Conservation (phyloP, 192 early-diverging fungal species). For the Rhizophagus sp. region DNA sequence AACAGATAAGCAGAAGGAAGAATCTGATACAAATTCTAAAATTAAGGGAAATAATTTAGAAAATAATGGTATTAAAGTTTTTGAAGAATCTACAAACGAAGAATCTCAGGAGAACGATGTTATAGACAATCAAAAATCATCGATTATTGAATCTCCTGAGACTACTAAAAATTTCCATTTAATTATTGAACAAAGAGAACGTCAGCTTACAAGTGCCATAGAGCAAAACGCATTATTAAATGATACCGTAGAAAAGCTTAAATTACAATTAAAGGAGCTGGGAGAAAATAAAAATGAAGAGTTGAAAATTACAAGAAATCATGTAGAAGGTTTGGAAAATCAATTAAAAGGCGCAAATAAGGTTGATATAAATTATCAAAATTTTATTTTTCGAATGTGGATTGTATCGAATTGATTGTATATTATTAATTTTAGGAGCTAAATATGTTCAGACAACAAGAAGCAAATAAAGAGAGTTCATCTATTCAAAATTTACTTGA, state of each 20-base stretch:
- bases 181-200: constrained; percentile 41
- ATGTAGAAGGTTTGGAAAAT: constrained; percentile 26
- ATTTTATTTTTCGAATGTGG: background rate
- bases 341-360: constrained; percentile 1
- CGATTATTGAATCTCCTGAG: background rate
- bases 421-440: background rate
- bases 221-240: constrained; percentile 45
- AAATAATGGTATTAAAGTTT: background rate
- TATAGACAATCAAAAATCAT: background rate
- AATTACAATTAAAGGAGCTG: constrained; percentile 28
- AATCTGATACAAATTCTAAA: background rate
- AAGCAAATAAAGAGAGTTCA: background rate
- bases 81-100: background rate
- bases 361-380: background rate
- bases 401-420: background rate
- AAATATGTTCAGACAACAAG: constrained; percentile 4
- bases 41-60: no score
- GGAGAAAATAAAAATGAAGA: constrained; percentile 14
- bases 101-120: background rate
- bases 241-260: constrained; percentile 37
- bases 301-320: constrained; percentile 13
- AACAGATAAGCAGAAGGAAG: background rate
- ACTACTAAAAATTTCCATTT: constrained; percentile 18
- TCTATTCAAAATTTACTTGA: constrained; percentile 33
- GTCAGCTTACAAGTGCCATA: constrained; percentile 38